Percentiles rank a stretch among this genome's conserved stretches.
phyloP scores from a whole-genome alignment of 169 alveolate species.

The Cryptosporidium parvum region DNA sequence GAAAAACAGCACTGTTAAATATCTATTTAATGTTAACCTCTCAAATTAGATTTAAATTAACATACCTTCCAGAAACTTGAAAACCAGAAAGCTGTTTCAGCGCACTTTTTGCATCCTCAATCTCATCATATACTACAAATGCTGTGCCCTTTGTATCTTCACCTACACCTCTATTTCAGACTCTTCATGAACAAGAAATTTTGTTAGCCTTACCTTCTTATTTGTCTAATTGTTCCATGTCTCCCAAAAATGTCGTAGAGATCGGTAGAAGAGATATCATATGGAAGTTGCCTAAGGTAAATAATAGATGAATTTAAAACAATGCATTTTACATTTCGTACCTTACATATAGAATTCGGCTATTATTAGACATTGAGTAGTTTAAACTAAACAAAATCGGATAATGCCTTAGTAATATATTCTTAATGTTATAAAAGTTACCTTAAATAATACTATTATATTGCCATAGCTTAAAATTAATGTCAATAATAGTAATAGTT shows the following conservation, averaged over 20 bases:
- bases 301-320: not conserved
- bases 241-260: constrained; percentile 98
- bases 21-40: constrained; percentile 8
- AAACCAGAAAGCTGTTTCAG: constrained; percentile 97
- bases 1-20: constrained; percentile 44
- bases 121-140: constrained; percentile 98
- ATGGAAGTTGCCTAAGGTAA: constrained; percentile 86
- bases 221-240: constrained; percentile 98
- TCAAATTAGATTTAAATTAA: constrained; percentile 52
- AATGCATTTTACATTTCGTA: not conserved
- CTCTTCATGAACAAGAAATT: not conserved
- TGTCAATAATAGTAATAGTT: not conserved
- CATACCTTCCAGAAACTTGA: constrained; percentile 97
- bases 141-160: constrained; percentile 95
- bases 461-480: not conserved
- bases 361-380: not conserved
- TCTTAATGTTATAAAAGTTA: not conserved
- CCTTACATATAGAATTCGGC: constrained; percentile 59
- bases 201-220: constrained; percentile 89
- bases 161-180: constrained; percentile 85
- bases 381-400: not conserved
- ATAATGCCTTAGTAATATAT: not conserved
- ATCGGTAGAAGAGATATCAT: constrained; percentile 93
- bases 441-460: not conserved
- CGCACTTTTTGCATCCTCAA: constrained; percentile 99